phyloP scores from a whole-genome alignment of 768 basidiomycete genomes.

The Royoungia palumana region DNA sequence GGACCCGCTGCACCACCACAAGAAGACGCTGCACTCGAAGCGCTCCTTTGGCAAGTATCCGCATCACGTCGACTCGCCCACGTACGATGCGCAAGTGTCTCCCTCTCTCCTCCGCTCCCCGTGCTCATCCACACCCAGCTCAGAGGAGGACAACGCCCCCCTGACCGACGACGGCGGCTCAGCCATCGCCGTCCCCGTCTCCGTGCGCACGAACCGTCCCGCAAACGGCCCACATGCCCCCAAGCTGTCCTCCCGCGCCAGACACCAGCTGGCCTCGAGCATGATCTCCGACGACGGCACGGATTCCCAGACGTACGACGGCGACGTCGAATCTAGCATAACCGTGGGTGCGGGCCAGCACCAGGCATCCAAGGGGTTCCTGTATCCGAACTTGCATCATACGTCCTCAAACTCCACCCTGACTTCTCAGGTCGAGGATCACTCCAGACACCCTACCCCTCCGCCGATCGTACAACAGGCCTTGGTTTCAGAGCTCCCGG shows the following conservation, averaged over 20 bases:
- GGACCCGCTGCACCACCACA: constrained; percentile 32
- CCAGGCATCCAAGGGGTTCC: constrained; percentile 25
- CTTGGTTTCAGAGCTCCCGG: constrained; percentile 39
- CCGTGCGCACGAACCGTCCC: constrained; percentile 24
- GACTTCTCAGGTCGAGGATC: constrained; percentile 38
- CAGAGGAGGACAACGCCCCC: constrained; percentile 87
- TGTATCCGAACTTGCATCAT: constrained; percentile 34
- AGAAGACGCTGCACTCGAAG: constrained; percentile 41
- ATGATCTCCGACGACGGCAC: constrained; percentile 67
- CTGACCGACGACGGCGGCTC: constrained; percentile 72
- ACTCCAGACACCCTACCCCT: constrained; percentile 18
- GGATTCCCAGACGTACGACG: constrained; percentile 88
- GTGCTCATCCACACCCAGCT: constrained; percentile 40
- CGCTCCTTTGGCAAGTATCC: constrained; percentile 71
- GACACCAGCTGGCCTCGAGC: constrained; percentile 54
- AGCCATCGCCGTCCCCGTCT: constrained; percentile 43
- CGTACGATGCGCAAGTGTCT: constrained; percentile 64
- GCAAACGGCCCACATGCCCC: constrained; percentile 23
- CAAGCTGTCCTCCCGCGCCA: constrained; percentile 28
- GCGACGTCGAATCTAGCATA: constrained; percentile 79
- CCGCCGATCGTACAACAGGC: constrained; percentile 30
- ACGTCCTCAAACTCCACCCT: constrained; percentile 55
- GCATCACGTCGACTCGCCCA: constrained; percentile 61
- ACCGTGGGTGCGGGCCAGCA: constrained; percentile 51
- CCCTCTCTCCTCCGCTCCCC: background rate